Evolutionary conservation across 192 early-diverging fungal species (phyloP), one percentile per base, ranked within the genome.

Genomic region (Backusella psychrophila): DNA sequence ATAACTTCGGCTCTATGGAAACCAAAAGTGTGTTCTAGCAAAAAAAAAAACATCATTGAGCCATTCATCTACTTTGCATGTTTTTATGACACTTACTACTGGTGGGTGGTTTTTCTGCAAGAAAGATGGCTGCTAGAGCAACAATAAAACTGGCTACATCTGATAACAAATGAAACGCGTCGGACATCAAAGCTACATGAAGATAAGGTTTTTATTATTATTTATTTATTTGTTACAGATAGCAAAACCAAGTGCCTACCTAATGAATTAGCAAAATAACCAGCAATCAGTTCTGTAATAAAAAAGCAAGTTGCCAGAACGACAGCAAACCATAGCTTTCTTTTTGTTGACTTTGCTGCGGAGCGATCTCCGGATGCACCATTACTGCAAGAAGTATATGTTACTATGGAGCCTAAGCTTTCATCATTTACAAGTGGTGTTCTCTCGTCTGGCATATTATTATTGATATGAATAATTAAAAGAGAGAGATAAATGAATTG

Each of bases 1-100:
- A 96, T 80, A 19, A 95, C 91, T 76, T 96, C 92, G 21, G 91
- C 89, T 39, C 94, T 89, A 73, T 94, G 85, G 69, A 88, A 95
- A 34, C 94, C 94, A 83, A 89, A 96, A 21, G 90, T 89, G 73
- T 91, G 88, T 53, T 79, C 78, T 86, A 77, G 33, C 0, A 1
- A 71, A 46, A 33, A 71, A 4, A 49, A 49, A 71, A 19, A 46
- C 5, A 38, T 2, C 2, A 59, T 11, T 59, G 17, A 59, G 23
- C 21, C 36, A 68, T 19, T n/a, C 35, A 69, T 69, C n/a, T 9
- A 39, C 36, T 34, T 68, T 35, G 6, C n/a, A 17, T 52, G 71
- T 23, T 38, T 69, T 52, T 77, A 12, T 23, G 9, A 12, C n/a
- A 76, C 31, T 76, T 83, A 87, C 86, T 81, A 44, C 81, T 85